These are phyloP conservation scores for Alternaria solani DNA, from an alignment of 2,329 filamentous ascomycete genomes.

Conservation along the genomic window DNA sequence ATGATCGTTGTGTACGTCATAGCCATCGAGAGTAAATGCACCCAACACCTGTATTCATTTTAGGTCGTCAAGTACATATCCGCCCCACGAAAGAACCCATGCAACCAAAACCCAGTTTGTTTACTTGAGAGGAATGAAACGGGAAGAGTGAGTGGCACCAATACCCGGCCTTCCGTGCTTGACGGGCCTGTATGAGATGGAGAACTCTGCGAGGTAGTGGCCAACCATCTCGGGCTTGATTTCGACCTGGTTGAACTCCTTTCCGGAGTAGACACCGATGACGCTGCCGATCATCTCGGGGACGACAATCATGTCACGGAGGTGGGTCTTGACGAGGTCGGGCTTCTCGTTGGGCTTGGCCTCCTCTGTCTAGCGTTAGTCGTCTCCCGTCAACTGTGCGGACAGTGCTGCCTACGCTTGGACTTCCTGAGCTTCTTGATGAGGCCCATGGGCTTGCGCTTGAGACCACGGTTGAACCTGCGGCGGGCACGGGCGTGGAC, in stretches of 20 bases:
- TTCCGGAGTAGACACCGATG: slow-evolving; percentile 99
- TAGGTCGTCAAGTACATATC: slow-evolving; percentile 53
- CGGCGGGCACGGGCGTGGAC: slow-evolving; percentile 98
- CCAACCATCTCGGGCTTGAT: slow-evolving; percentile 99
- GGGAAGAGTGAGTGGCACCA: slow-evolving; percentile 99
- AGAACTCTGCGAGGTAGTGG: slow-evolving; percentile 99
- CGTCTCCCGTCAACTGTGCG: neutral
- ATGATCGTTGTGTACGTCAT: slow-evolving; percentile 43
- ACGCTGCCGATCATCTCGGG: slow-evolving; percentile 99
- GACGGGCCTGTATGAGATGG: slow-evolving; percentile 99
- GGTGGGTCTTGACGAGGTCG: slow-evolving; percentile 98
- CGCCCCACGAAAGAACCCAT: slow-evolving; percentile 50
- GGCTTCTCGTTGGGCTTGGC: slow-evolving; percentile 94
- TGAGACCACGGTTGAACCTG: slow-evolving; percentile 99
- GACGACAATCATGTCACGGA: slow-evolving; percentile 99
- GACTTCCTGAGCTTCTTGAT: slow-evolving; percentile 99
- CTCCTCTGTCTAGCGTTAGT: slow-evolving; percentile 32
- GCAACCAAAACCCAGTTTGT: slow-evolving; percentile 51
- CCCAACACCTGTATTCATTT: slow-evolving; percentile 51
- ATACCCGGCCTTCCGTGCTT: slow-evolving; percentile 99
- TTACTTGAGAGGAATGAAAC: slow-evolving; percentile 99
- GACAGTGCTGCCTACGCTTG: slow-evolving; percentile 31
- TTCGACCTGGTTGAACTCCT: slow-evolving; percentile 99
- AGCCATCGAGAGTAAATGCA: slow-evolving; percentile 46
- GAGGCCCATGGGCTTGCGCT: slow-evolving; percentile 99